Percentiles rank a stretch among this genome's conserved stretches.
phyloP scores from a whole-genome alignment of 768 basidiomycete species.

The button mushroom (Agaricus bisporus) region DNA sequence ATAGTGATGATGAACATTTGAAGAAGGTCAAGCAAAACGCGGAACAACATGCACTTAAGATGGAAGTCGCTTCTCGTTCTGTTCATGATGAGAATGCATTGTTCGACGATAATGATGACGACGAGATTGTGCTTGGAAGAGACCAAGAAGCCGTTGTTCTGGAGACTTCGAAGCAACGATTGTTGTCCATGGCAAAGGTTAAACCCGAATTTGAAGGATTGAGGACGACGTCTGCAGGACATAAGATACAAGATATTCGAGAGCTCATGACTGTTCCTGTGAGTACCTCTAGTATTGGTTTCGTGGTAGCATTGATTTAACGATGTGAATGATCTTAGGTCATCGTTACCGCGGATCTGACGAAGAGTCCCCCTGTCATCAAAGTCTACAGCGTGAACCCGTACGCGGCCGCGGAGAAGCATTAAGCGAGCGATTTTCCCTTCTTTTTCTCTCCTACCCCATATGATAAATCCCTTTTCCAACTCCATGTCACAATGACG shows the following conservation, averaged over 20 bases:
- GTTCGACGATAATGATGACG: slow-evolving; percentile 80
- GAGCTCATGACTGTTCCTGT: slow-evolving; percentile 94
- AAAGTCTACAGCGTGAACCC: slow-evolving; percentile 97
- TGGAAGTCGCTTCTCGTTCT: slow-evolving; percentile 84
- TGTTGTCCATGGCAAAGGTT: slow-evolving; percentile 68
- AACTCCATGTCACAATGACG: neutral
- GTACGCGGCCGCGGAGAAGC: slow-evolving; percentile 46
- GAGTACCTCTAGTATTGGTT: slow-evolving; percentile 23
- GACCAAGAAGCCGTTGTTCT: slow-evolving; percentile 24
- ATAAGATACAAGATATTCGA: slow-evolving; percentile 91
- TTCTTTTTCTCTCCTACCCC: neutral
- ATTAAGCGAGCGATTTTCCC: neutral
- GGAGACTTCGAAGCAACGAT: slow-evolving; percentile 74
- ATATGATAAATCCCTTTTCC: neutral
- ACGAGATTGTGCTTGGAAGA: slow-evolving; percentile 76
- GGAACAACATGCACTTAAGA: slow-evolving; percentile 85
- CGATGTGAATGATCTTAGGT: slow-evolving; percentile 43
- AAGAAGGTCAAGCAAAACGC: slow-evolving; percentile 92
- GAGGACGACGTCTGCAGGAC: slow-evolving; percentile 65
- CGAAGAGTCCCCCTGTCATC: slow-evolving; percentile 94
- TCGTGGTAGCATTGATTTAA: slow-evolving; percentile 3
- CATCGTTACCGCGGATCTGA: slow-evolving; percentile 90
- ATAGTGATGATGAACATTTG: slow-evolving; percentile 93
- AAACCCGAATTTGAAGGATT: slow-evolving; percentile 83
- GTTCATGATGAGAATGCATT: slow-evolving; percentile 83